Conservation (phyloP, 139 green algal genomes). For the Gonium pectorale region DNA sequence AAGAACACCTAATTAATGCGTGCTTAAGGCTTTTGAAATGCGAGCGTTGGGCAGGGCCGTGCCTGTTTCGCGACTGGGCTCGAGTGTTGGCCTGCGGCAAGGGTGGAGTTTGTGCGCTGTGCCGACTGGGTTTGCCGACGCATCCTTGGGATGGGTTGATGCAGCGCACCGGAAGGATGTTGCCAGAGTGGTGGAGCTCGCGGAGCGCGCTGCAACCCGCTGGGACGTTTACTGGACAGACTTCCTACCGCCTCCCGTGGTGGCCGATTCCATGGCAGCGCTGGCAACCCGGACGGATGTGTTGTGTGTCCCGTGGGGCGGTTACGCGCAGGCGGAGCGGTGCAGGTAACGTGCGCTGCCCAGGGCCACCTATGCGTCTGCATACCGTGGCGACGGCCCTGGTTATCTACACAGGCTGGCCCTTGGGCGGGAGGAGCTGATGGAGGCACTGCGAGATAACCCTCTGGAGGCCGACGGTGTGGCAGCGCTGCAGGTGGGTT, state of each 20-base stretch:
- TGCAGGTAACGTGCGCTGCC: too few relatives aligned
- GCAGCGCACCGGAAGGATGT: slow-evolving; percentile 68
- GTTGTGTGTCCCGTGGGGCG: slow-evolving; percentile 69
- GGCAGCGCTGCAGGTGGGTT: slow-evolving; percentile 65
- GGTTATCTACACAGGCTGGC: slow-evolving; percentile 55
- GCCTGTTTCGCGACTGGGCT: too few relatives aligned
- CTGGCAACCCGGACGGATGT: slow-evolving; percentile 61
- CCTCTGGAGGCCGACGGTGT: slow-evolving; percentile 57
- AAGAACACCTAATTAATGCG: too few relatives aligned
- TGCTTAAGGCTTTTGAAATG: too few relatives aligned
- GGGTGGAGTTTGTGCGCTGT: too few relatives aligned
- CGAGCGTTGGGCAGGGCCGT: too few relatives aligned
- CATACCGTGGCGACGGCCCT: too few relatives aligned
- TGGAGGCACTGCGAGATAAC: slow-evolving; percentile 45
- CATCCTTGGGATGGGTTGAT: slow-evolving; percentile 51
- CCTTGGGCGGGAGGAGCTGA: slow-evolving; percentile 70
- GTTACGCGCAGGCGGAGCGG: slow-evolving; percentile 78
- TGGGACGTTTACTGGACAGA: slow-evolving; percentile 57
- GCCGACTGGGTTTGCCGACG: too few relatives aligned
- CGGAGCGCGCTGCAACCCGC: slow-evolving; percentile 51
- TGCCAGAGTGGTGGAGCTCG: slow-evolving; percentile 67
- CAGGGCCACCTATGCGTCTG: too few relatives aligned
- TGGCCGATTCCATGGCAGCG: slow-evolving; percentile 60
- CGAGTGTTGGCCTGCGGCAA: too few relatives aligned
- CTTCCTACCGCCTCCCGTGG: slow-evolving; percentile 73